Evolutionary conservation across 2,329 filamentous ascomycete species (phyloP), one percentile per base, ranked within the genome.

Genomic region (Fusarium newnesense): DNA sequence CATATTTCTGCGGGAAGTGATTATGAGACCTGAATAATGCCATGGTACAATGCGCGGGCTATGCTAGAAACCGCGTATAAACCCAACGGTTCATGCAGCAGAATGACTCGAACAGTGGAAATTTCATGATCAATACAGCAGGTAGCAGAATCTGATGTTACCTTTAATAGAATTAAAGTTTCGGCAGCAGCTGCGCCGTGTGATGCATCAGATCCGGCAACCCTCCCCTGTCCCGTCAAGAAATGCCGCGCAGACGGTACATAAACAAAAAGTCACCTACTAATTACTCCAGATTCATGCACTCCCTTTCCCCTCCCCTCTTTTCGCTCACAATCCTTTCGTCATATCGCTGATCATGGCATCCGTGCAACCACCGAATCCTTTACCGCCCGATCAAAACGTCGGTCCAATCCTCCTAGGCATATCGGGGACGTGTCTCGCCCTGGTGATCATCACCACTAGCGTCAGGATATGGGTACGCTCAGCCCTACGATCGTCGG

Each of bases 311-410:
- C 16, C 64, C 28, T 6, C n/a, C n/a, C 49, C 34, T n/a, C 36
- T 39, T 24, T 24, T 24, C 24, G 24, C 26, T 30, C 15, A 16
- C 8, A 19, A 9, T 36, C 13, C 30, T 43, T 34, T 34, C 24
- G 24, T n/a, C 16, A n/a, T 34, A 50, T 34, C 47, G 30, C 47
- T 34, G 47, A 52, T 21, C 46, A 76, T 76, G 74, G 42, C 61
- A 37, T 39, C 63, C 28, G 69, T 66, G 28, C 57, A 59, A 43
- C 74, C 69, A 8, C 72, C 75, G 16, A 72, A 74, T 52, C 72
- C 75, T 43, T 65, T 87, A 30, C 82, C 84, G 5, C 78, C 81
- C n/a, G 80, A 77, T 53, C 64, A 75, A 4, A 83, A 83, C 56
- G 72, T 79, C 39, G 81, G 80, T 4, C 79, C 80, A 28, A 63